Base-by-base conservation (phyloP, 2,329 filamentous ascomycete genomes). In the Rachicladosporium sp. region DNA sequence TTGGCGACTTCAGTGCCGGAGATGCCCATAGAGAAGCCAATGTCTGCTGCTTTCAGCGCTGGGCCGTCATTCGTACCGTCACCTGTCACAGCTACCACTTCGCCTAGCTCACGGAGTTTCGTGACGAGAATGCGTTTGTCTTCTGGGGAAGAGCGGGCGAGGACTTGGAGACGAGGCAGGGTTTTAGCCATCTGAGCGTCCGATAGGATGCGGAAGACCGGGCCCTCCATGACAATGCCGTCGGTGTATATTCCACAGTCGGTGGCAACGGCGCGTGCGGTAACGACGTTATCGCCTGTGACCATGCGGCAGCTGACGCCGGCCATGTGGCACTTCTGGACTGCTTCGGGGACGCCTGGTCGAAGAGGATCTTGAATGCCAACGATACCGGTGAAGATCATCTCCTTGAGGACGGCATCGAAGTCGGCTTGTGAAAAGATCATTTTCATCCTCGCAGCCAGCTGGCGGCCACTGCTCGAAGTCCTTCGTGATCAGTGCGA, bases 381-480 rank as follows among this genome's bases (percentile, higher is more conserved):
- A 35, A 82, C 78, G 31, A 84, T 66, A 12, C 77, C 76, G 48
- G 86, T 63, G 64, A 86, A 82, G 4, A 73, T 77, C 74, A 89
- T 84, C 37, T 82, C 69, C 38, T 71, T 69, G 57, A 86, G 82
- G 2, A 88, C 58, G 43, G 76, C 73, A 10, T 78, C 73, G 43
- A 88, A 82, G 4, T 77, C 66, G n/a, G 74, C 78, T 42, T 80
- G 71, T 13, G 69, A 70, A 70, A 5, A 65, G 57, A 46, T 82
- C 76, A 43, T 81, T 78, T 44, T 80, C 74, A 23, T 69, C 58
- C 27, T 61, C 69, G 32, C 65, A 74, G 10, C 71, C 73, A 35
- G 72, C 70, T 3, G 86, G 86, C 13, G 87, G 87, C 87, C 87
- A 82, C 39, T 75, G 73, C 19, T 82, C 74, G 48, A 91, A 93